Conservation (phyloP, 176 grass and related monocot genomes). For the Alopecurus myosuroides region DNA sequence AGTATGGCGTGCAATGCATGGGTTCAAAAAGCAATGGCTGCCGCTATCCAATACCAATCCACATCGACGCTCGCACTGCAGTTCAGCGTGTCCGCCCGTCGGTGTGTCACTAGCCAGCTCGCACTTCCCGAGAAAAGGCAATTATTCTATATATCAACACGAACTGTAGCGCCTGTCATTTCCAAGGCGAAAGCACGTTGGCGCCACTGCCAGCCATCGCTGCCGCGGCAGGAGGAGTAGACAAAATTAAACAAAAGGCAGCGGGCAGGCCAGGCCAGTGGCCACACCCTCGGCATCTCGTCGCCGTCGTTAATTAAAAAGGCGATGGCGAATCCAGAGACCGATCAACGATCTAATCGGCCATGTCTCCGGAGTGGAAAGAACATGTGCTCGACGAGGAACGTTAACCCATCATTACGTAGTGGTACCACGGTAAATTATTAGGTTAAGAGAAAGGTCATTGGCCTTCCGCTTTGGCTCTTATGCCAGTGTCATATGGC, state of each 20-base stretch:
- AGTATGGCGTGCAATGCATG: background rate
- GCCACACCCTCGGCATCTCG: constrained; percentile 4
- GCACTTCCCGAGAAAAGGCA: constrained; percentile 65
- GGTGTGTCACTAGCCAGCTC: constrained; percentile 1
- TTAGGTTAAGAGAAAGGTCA: constrained; percentile 14
- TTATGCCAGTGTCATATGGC: background rate
- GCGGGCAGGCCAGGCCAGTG: too few relatives aligned
- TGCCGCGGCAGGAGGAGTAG: background rate
- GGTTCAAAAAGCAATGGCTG: background rate
- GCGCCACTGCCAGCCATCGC: constrained; percentile 15
- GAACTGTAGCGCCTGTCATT: constrained; percentile 62
- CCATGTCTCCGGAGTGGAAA: constrained; percentile 36
- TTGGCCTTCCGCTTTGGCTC: constrained; percentile 28
- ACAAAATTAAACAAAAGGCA: constrained; percentile 28
- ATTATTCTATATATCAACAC: constrained; percentile 66
- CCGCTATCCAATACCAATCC: constrained; percentile 20
- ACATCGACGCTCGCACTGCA: constrained; percentile 14
- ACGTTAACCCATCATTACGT: too few relatives aligned
- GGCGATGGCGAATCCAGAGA: constrained; percentile 27
- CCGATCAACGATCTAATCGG: constrained; percentile 27
- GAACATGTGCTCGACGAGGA: constrained; percentile 27
- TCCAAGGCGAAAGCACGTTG: constrained; percentile 85
- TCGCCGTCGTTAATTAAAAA: constrained; percentile 9
- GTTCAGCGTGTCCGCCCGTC: constrained; percentile 8
- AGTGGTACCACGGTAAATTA: background rate